Conservation (phyloP, 2,329 filamentous ascomycete species). For the Trichoderma polysporum region DNA sequence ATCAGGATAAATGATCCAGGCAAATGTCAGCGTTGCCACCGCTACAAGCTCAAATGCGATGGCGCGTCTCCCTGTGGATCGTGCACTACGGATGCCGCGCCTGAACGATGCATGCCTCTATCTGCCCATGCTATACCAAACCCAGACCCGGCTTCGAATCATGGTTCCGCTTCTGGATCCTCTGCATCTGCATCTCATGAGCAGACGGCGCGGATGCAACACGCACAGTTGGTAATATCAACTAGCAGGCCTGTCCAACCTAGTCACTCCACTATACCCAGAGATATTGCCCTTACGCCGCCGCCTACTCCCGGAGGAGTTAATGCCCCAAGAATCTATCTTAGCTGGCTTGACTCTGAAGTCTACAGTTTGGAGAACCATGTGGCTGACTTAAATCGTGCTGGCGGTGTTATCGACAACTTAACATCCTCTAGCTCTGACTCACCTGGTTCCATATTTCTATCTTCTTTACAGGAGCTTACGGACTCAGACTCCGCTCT, state of each 20-base stretch:
- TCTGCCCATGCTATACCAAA: neutral
- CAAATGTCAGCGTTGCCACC: conserved; percentile 32
- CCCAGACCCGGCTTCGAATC: too few relatives aligned
- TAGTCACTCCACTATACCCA: neutral
- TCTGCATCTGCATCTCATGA: neutral
- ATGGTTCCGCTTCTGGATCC: neutral
- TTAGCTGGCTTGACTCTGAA: conserved; percentile 24
- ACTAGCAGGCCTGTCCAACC: neutral
- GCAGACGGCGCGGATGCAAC: neutral
- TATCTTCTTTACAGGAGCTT: neutral
- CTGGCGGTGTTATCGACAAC: too few relatives aligned
- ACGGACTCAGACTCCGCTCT: neutral
- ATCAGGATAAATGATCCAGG: conserved; percentile 19
- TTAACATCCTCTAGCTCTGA: neutral
- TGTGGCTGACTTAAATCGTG: neutral
- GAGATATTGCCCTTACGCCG: neutral
- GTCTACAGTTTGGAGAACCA: conserved; percentile 11
- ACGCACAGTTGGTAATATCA: neutral
- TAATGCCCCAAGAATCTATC: too few relatives aligned
- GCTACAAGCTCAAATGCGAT: conserved; percentile 30
- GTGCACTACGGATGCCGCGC: conserved; percentile 16
- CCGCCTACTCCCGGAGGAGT: too few relatives aligned
- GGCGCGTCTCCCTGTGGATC: conserved; percentile 27
- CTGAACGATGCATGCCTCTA: neutral
- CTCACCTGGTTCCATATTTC: too few relatives aligned